Base-by-base conservation (phyloP, 352 stramenopile species). In the Pythium rishiriense region DNA sequence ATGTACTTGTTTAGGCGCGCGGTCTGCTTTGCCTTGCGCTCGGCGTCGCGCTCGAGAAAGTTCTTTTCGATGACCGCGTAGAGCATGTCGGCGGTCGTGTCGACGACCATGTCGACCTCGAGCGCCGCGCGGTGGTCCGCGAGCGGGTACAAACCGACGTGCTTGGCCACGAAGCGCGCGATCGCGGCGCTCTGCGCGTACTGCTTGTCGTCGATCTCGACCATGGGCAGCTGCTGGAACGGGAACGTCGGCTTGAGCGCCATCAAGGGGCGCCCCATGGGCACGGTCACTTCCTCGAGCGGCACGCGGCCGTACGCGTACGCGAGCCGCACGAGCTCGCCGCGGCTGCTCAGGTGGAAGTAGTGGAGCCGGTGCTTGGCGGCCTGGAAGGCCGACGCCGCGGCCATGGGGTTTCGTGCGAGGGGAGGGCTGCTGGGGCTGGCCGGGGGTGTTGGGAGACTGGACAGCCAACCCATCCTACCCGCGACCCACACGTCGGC, bases 291-390 rank as follows among this genome's bases (percentile, higher is more conserved):
- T 26, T 86, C 73, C 7, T 78, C 73, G 19, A 83, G 69, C 28
- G 73, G 68, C 42, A 85, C 54, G 29, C 68, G 48, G 3, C 75
- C 77, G 25, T 75, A 77, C 10, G 66, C 62, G 39, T 76, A 80
- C 22, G 75, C 54, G 19, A 86, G 67, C 14, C 77, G 73, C 14
- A 77, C 57, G 51, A 83, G 47, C 74, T 86, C 77, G 14, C 41
- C 77, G 45, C 77, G 75, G 26, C 62, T 77, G 21, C 75, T 66
- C 46, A 79, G 51, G 61, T 80, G 39, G 42, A 84, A 85, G 58
- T 86, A 86, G 35, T 68, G 60, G 37, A 86, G 61, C 2, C 63
- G 57, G 47, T 72, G 58, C 43, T 46, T 54, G 14, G 46, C n/a
- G 17, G 52, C 54, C 3, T 24, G n/a, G 12, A 33, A 1, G 7